A percentile compares a stretch with the other conserved stretches of the same genome.
Evolutionary conservation across 495 filamentous ascomycete genomes (phyloP).

Genomic region (Trichoderma erinaceum): DNA sequence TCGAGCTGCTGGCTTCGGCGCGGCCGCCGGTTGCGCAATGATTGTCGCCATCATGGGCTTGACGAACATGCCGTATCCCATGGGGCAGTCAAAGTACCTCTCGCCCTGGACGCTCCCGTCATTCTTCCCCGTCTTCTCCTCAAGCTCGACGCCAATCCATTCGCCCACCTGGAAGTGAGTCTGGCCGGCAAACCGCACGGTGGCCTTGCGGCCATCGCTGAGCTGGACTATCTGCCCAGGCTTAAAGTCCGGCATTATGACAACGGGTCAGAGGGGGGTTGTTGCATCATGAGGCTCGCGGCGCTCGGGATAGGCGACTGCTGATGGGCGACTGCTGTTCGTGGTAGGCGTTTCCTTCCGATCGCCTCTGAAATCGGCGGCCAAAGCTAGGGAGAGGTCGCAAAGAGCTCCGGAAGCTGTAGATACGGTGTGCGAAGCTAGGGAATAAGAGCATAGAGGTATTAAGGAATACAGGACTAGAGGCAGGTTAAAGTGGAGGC

Average conservation of each 20-base stretch:
- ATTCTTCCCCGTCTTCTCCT: slow-evolving; percentile 82
- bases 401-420: neutral
- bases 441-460: neutral
- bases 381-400: neutral
- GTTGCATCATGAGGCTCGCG: slow-evolving; percentile 14
- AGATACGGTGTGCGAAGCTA: neutral
- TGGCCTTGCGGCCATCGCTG: slow-evolving; percentile 67
- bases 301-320: neutral
- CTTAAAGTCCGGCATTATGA: slow-evolving; percentile 38
- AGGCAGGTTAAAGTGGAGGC: slow-evolving; percentile 8
- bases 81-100: slow-evolving; percentile 81
- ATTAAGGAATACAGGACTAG: neutral
- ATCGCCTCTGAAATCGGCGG: neutral
- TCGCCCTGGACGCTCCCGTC: slow-evolving; percentile 87
- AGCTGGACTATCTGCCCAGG: slow-evolving; percentile 54
- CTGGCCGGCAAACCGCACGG: slow-evolving; percentile 72
- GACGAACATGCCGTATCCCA: slow-evolving; percentile 83
- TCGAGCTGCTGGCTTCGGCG: slow-evolving; percentile 27
- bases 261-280: slow-evolving; percentile 3
- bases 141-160: slow-evolving; percentile 88
- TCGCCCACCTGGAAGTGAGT: slow-evolving; percentile 74
- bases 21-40: slow-evolving; percentile 47
- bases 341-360: neutral
- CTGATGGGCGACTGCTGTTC: neutral
- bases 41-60: slow-evolving; percentile 56